A percentile compares a stretch with the other conserved stretches of the same genome.
phyloP scores from a whole-genome alignment of 2,329 filamentous ascomycete species.

The Fusarium tjaetaba region DNA sequence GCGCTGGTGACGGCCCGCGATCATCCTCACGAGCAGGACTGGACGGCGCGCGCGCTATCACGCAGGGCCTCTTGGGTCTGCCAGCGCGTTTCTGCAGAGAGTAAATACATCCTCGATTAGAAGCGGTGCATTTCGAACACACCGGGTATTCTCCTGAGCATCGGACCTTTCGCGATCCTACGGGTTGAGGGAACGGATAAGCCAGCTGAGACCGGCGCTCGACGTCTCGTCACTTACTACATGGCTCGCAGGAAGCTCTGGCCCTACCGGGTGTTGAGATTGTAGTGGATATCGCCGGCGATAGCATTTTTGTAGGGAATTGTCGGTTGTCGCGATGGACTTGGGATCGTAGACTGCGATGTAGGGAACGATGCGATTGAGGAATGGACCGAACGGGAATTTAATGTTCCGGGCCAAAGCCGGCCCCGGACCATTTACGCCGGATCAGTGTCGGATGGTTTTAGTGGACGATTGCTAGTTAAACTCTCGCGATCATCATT shows the following conservation, averaged over 20 bases:
- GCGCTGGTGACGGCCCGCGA: not conserved
- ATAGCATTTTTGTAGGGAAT: not conserved
- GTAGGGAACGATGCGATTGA: not conserved
- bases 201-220: not conserved
- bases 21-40: not conserved
- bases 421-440: not conserved
- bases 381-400: not conserved
- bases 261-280: not conserved
- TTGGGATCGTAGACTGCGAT: not conserved
- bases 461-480: not conserved
- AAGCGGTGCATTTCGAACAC: not conserved
- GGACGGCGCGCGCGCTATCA: not conserved
- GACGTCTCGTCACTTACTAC: not conserved
- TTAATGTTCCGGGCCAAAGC: not conserved
- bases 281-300: not conserved
- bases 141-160: not conserved
- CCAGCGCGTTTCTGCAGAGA: not conserved
- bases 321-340: not conserved
- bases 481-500: not conserved
- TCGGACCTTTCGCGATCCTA: conserved; percentile 5
- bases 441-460: not conserved
- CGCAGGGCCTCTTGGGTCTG: not conserved
- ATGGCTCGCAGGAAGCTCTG: not conserved
- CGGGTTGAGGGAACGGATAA: not conserved
- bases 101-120: not conserved